Evolutionary conservation across 352 stramenopile species (phyloP).

Genomic region (Thraustotheca clavata): DNA sequence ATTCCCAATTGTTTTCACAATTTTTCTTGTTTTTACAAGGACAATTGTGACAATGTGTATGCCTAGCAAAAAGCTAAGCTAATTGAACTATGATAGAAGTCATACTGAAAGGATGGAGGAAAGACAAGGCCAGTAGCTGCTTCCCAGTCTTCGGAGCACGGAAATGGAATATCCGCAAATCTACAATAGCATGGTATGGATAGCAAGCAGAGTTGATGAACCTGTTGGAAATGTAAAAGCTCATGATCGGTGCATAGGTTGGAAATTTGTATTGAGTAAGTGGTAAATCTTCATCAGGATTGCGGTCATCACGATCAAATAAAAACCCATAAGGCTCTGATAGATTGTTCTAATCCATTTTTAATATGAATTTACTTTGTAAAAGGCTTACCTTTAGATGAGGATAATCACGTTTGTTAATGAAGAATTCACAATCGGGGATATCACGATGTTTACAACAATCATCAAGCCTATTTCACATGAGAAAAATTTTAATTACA

Average conservation of each 20-base stretch:
- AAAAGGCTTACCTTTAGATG: slow-evolving; percentile 88
- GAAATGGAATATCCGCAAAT: slow-evolving; percentile 97
- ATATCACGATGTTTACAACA: slow-evolving; percentile 91
- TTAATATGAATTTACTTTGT: not conserved
- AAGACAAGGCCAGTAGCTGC: slow-evolving; percentile 87
- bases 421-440: slow-evolving; percentile 99
- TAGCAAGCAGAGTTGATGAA: slow-evolving; percentile 18
- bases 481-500: not conserved
- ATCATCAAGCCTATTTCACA: slow-evolving; percentile 76
- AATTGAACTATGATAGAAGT: not conserved
- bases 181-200: slow-evolving; percentile 19
- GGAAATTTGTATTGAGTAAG: slow-evolving; percentile 84
- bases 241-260: slow-evolving; percentile 95
- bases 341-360: slow-evolving; percentile 91
- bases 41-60: slow-evolving; percentile 75
- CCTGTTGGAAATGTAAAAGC: slow-evolving; percentile 92
- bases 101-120: slow-evolving; percentile 80
- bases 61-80: slow-evolving; percentile 20
- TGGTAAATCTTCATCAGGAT: slow-evolving; percentile 90
- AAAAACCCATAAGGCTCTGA: slow-evolving; percentile 98
- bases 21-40: slow-evolving; percentile 47
- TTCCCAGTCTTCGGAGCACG: slow-evolving; percentile 94
- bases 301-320: slow-evolving; percentile 95
- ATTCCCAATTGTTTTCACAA: slow-evolving; percentile 75
- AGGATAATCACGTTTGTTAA: slow-evolving; percentile 99